A percentile compares a stretch with the other conserved stretches of the same genome.
Conservation (phyloP, 495 filamentous ascomycete species). For the Penicillium pancosmium region DNA sequence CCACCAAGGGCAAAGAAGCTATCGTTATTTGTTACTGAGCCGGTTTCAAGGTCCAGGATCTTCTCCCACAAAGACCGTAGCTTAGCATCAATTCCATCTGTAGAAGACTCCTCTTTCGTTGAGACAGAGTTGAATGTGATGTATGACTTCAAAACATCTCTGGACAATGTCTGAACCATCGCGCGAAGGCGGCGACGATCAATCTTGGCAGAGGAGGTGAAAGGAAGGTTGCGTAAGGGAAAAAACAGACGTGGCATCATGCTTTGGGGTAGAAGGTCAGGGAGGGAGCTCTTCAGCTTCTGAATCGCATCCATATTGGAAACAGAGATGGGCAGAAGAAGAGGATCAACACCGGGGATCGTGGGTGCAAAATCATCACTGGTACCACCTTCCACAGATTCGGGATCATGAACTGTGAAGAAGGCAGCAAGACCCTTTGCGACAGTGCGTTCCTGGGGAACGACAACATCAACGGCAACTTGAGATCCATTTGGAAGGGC, state of each 20-base stretch:
- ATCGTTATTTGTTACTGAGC: conserved; percentile 46
- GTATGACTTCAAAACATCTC: conserved; percentile 44
- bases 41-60: conserved; percentile 37
- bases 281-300: conserved; percentile 37
- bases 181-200: conserved; percentile 59
- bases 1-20: conserved; percentile 59
- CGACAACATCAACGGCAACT: conserved; percentile 48
- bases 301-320: conserved; percentile 35
- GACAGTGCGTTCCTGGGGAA: conserved; percentile 35
- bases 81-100: conserved; percentile 33
- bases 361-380: conserved; percentile 21
- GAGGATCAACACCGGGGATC: conserved; percentile 25
- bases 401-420: conserved; percentile 34
- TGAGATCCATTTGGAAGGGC: conserved; percentile 37
- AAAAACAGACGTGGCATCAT: conserved; percentile 68
- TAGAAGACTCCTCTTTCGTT: conserved; percentile 24
- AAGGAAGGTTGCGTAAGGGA: conserved; percentile 57
- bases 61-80: conserved; percentile 43
- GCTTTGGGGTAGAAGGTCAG: conserved; percentile 46
- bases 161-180: conserved; percentile 41
- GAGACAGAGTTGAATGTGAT: conserved; percentile 35
- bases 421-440: conserved; percentile 47
- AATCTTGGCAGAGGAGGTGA: conserved; percentile 60
- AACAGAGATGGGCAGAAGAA: conserved; percentile 40
- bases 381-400: conserved; percentile 24